phyloP scores from a whole-genome alignment of 2,329 filamentous ascomycete species.

The Aspergillus ochraceus region DNA sequence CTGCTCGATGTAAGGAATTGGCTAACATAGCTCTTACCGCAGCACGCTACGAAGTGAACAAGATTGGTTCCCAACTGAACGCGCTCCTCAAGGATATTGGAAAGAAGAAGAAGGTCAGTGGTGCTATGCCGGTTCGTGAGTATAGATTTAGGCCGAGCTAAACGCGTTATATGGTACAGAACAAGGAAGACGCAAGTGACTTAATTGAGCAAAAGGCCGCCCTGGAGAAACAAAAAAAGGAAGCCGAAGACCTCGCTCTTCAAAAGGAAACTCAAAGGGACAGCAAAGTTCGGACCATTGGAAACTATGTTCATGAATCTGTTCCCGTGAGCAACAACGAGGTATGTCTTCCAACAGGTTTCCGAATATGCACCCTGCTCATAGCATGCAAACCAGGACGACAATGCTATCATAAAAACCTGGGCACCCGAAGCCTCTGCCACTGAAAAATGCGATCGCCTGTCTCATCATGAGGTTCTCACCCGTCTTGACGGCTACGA shows the following conservation, averaged over 20 bases:
- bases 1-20: not conserved
- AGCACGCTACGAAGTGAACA: slow-evolving; percentile 75
- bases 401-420: slow-evolving; percentile 73
- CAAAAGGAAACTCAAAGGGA: slow-evolving; percentile 75
- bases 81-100: slow-evolving; percentile 86
- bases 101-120: slow-evolving; percentile 76
- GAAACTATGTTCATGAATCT: slow-evolving; percentile 87
- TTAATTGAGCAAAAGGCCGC: slow-evolving; percentile 75
- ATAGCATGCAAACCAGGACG: slow-evolving; percentile 53
- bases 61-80: slow-evolving; percentile 84
- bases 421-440: slow-evolving; percentile 78
- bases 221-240: slow-evolving; percentile 80
- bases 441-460: slow-evolving; percentile 71
- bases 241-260: slow-evolving; percentile 69
- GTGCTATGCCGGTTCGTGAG: not conserved
- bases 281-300: slow-evolving; percentile 78
- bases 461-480: slow-evolving; percentile 95
- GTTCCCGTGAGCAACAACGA: slow-evolving; percentile 83
- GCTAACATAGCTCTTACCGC: slow-evolving; percentile 9
- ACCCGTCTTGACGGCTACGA: slow-evolving; percentile 87
- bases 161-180: slow-evolving; percentile 44
- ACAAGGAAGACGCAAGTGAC: slow-evolving; percentile 83
- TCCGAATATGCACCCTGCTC: not conserved
- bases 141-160: slow-evolving; percentile 4
- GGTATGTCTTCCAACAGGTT: slow-evolving; percentile 42